These are phyloP conservation scores for Bipolaris sorokiniana DNA, from an alignment of 2,329 filamentous ascomycete genomes.

Conservation along the genomic window DNA sequence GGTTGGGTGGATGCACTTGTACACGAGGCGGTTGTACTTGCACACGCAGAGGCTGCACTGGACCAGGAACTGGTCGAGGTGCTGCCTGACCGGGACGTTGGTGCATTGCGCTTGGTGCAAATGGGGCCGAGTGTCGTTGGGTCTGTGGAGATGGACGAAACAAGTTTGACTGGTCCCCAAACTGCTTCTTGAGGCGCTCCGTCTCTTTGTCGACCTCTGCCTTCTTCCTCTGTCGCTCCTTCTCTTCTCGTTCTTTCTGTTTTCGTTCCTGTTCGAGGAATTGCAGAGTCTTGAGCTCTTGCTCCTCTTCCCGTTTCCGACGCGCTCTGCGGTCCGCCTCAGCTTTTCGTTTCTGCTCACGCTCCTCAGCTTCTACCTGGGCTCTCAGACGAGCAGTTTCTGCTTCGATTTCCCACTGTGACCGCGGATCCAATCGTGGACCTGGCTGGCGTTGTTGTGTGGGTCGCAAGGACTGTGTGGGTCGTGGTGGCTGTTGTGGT, in stretches of 20 bases:
- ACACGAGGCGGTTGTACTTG: slow-evolving; percentile 23
- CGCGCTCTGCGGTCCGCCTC: slow-evolving; percentile 60
- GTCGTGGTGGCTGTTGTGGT: slow-evolving; percentile 5
- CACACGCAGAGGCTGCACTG: slow-evolving; percentile 22
- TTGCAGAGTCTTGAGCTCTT: slow-evolving; percentile 51
- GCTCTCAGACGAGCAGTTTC: slow-evolving; percentile 57
- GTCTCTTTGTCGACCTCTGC: slow-evolving; percentile 74
- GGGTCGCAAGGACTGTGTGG: slow-evolving; percentile 15
- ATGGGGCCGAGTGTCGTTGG: slow-evolving; percentile 33
- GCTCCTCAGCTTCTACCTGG: slow-evolving; percentile 52
- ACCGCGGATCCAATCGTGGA: slow-evolving; percentile 54
- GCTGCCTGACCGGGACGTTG: slow-evolving; percentile 15
- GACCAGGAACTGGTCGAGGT: slow-evolving; percentile 21
- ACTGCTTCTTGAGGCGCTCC: slow-evolving; percentile 70
- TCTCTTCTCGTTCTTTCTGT: slow-evolving; percentile 70
- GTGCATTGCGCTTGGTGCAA: slow-evolving; percentile 25
- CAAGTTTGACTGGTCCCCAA: slow-evolving; percentile 58
- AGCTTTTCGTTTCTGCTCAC: slow-evolving; percentile 54
- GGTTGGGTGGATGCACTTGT: slow-evolving; percentile 26
- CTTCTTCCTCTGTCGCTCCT: slow-evolving; percentile 61
- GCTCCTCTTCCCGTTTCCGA: slow-evolving; percentile 63
- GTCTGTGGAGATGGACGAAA: slow-evolving; percentile 26
- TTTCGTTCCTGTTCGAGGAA: slow-evolving; percentile 52
- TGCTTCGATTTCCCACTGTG: slow-evolving; percentile 59
- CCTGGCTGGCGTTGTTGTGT: slow-evolving; percentile 16